Evolutionary conservation across 768 basidiomycete species (phyloP).

Genomic region (Udeniomyces megalosporus): DNA sequence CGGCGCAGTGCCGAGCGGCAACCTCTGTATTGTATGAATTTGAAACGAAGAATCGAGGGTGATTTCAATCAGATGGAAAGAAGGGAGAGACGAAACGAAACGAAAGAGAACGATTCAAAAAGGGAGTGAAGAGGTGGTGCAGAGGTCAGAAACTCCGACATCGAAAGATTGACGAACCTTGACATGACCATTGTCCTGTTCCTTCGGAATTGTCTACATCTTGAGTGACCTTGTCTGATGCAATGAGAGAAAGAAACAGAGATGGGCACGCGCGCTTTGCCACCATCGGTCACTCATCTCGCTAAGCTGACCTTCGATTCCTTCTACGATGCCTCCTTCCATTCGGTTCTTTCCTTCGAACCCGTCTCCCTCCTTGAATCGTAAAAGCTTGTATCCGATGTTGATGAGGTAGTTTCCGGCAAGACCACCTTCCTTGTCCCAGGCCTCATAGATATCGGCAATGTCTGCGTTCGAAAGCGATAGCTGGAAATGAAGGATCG

Average conservation of each 20-base stretch:
- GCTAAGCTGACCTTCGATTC: conserved; percentile 28
- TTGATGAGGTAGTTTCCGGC: conserved; percentile 26
- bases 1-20: conserved; percentile 26
- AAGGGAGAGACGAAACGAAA: not conserved
- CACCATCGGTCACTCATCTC: too few relatives aligned
- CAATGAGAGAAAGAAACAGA: not conserved
- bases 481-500: conserved; percentile 21
- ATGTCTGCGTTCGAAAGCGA: conserved; percentile 25
- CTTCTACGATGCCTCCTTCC: conserved; percentile 26
- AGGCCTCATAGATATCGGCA: conserved; percentile 24
- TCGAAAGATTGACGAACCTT: too few relatives aligned
- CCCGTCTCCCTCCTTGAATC: conserved; percentile 26
- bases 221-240: conserved; percentile 16
- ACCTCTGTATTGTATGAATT: conserved; percentile 18
- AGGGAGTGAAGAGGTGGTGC: too few relatives aligned
- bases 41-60: too few relatives aligned
- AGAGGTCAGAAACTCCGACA: too few relatives aligned
- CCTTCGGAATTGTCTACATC: conserved; percentile 27
- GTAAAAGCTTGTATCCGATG: conserved; percentile 24
- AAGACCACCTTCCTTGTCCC: conserved; percentile 23
- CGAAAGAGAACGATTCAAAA: conserved; percentile 6
- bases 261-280: too few relatives aligned
- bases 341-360: conserved; percentile 16
- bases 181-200: conserved; percentile 24
- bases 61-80: not conserved